Evolutionary conservation across 805 yeast species (phyloP).

Genomic region (Saccharomycopsis javanensis): DNA sequence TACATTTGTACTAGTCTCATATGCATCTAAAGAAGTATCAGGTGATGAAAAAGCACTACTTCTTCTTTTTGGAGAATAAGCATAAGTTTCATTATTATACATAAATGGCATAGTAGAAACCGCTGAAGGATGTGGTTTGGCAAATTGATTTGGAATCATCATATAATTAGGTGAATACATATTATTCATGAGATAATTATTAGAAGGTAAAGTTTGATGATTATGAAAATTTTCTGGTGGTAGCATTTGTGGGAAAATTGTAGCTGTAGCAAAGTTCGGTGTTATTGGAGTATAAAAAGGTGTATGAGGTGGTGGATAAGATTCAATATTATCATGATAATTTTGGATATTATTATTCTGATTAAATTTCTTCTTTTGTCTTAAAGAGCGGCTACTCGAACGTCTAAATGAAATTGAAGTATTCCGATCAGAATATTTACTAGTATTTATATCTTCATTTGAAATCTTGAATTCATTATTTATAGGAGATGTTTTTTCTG

Average conservation of each 20-base stretch:
- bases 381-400: neutral
- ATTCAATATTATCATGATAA: neutral
- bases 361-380: neutral
- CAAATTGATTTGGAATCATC: constrained; percentile 1
- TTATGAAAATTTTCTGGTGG: neutral
- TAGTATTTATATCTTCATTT: neutral
- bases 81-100: neutral
- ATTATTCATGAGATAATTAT: neutral
- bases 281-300: neutral
- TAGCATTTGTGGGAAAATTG: neutral
- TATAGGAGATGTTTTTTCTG: neutral
- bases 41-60: neutral
- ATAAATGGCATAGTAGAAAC: neutral
- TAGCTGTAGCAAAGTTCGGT: neutral
- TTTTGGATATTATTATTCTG: neutral
- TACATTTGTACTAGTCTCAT: neutral
- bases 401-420: neutral
- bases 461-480: neutral
- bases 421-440: neutral
- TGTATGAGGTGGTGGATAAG: neutral
- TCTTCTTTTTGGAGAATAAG: neutral
- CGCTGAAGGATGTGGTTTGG: neutral
- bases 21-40: neutral
- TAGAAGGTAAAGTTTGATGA: neutral
- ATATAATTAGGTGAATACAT: neutral